These are phyloP conservation scores for Phytophthora citricola DNA, from an alignment of 352 stramenopile genomes.

Conservation along the genomic window DNA sequence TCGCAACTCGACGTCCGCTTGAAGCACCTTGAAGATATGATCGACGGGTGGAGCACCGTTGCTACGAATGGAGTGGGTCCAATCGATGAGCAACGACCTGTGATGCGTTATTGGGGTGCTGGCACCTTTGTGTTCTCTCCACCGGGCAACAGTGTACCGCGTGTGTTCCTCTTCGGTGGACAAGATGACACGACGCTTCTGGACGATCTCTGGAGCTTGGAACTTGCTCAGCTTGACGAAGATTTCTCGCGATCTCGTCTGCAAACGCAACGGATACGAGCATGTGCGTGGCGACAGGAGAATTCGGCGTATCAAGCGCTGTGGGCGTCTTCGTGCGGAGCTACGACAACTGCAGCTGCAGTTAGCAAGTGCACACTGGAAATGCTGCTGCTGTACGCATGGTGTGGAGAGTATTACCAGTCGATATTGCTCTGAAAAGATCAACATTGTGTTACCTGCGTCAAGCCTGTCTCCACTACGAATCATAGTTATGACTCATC, in stretches of 20 bases:
- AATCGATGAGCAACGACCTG: conserved; percentile 25
- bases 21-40: conserved; percentile 52
- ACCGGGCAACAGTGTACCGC: conserved; percentile 14
- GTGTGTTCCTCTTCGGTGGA: conserved; percentile 66
- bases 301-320: conserved; percentile 40
- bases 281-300: conserved; percentile 57
- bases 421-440: conserved; percentile 42
- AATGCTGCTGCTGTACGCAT: conserved; percentile 57
- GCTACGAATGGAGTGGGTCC: neutral
- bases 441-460: no score
- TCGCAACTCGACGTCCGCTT: conserved; percentile 38
- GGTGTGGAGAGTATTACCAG: conserved; percentile 64
- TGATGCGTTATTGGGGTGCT: conserved; percentile 54
- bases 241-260: conserved; percentile 28
- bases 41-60: conserved; percentile 44
- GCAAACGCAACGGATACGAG: conserved; percentile 22
- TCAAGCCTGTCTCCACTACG: no score
- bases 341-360: conserved; percentile 17
- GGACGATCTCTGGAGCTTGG: conserved; percentile 67
- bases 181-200: conserved; percentile 72
- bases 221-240: conserved; percentile 47
- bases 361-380: conserved; percentile 47
- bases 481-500: no score
- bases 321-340: conserved; percentile 58
- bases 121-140: conserved; percentile 41